Conservation (phyloP, 129 eudicot species). For the Calendula officinalis region DNA sequence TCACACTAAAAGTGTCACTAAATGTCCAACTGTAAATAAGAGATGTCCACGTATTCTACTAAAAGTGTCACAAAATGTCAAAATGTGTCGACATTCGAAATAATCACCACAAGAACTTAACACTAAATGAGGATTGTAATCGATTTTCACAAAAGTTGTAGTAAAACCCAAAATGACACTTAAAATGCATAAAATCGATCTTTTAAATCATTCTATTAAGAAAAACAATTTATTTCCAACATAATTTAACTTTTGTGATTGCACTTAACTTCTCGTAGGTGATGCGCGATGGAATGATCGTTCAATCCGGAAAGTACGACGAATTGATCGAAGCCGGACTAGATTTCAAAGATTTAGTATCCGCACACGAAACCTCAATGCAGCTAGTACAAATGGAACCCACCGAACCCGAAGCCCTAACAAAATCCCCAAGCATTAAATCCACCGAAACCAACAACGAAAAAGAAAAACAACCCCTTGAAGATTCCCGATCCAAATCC, state of each 20-base stretch:
- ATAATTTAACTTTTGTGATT: not conserved
- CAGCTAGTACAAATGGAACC: conserved; percentile 54
- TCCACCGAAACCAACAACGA: conserved; percentile 18
- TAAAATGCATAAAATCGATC: no score
- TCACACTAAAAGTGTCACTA: no score
- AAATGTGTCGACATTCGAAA: no score
- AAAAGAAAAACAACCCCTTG: conserved; percentile 29
- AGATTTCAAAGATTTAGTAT: conserved; percentile 66
- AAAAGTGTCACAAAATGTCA: no score
- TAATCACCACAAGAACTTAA: no score
- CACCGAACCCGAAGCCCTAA: conserved; percentile 15
- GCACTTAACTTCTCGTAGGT: conserved; percentile 35
- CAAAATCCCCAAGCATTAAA: conserved; percentile 22
- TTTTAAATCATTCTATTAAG: no score
- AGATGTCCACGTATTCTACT: no score
- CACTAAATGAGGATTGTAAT: no score
- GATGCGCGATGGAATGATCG: conserved; percentile 70
- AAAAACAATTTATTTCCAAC: no score
- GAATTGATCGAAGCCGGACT: conserved; percentile 48
- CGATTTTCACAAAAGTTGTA: no score
- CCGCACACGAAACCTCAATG: conserved; percentile 71
- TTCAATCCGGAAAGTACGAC: conserved; percentile 68
- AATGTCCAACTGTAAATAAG: no score
- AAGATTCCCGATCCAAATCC: conserved; percentile 30
- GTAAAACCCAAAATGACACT: no score